Percentiles rank a stretch among this genome's conserved stretches.
phyloP scores from a whole-genome alignment of 2,329 filamentous ascomycete genomes.

The Thelonectria olida region DNA sequence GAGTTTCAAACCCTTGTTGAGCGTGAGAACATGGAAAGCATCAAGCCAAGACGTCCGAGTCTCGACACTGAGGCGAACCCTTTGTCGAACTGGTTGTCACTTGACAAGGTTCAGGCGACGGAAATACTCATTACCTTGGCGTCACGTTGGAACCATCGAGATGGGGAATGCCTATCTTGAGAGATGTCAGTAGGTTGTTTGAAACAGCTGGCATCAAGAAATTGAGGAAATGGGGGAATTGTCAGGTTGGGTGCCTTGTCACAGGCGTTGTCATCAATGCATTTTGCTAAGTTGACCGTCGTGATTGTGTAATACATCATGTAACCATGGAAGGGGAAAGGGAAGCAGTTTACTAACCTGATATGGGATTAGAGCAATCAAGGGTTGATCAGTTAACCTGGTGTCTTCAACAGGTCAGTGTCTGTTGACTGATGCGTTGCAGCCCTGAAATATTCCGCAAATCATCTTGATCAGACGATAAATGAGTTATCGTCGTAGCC shows the following conservation, averaged over 20 bases:
- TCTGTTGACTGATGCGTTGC: conserved; percentile 23
- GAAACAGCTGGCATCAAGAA: conserved; percentile 24
- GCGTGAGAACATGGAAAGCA: no score
- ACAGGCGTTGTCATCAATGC: conserved; percentile 58
- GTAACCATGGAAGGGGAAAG: conserved; percentile 20
- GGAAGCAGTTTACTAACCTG: conserved; percentile 42
- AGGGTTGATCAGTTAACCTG: not conserved
- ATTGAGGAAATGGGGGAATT: conserved; percentile 2
- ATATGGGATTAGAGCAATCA: not conserved
- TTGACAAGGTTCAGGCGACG: not conserved
- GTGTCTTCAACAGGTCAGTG: conserved; percentile 37
- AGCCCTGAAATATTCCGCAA: conserved; percentile 22
- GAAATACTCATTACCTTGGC: not conserved
- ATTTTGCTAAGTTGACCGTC: conserved; percentile 60
- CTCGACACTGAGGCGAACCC: no score
- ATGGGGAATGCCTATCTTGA: conserved; percentile 1
- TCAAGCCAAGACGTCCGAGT: no score
- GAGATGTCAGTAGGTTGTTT: conserved; percentile 13
- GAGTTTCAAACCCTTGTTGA: no score
- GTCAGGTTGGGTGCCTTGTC: conserved; percentile 53
- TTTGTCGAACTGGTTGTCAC: not conserved
- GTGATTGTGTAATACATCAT: conserved; percentile 56
- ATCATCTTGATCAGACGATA: conserved; percentile 43
- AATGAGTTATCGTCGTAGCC: conserved; percentile 55
- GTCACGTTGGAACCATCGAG: not conserved